phyloP scores from a whole-genome alignment of 306 rosid species.

The Malus sylvestris region DNA sequence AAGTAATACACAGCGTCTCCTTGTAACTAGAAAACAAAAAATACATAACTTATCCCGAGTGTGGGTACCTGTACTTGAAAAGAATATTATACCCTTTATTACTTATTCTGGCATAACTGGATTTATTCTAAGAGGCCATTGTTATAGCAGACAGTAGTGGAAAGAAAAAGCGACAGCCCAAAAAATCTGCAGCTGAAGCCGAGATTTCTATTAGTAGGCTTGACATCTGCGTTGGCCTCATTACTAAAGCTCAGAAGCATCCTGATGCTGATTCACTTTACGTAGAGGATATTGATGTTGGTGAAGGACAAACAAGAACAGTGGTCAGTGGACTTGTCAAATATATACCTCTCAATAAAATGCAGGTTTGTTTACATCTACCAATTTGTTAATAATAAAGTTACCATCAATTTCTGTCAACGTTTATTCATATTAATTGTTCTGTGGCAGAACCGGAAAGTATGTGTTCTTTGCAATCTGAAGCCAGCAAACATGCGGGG shows the following conservation, averaged over 20 bases:
- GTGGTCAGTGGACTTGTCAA: conserved; percentile 97
- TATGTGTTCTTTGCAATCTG: conserved; percentile 89
- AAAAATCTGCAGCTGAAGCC: conserved; percentile 42
- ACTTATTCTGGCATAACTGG: neutral
- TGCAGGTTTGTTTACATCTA: conserved; percentile 57
- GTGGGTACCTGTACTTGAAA: neutral
- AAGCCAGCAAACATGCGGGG: conserved; percentile 88
- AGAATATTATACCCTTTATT: neutral
- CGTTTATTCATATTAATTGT: conserved; percentile 13
- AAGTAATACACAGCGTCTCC: neutral
- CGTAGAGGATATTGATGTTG: conserved; percentile 92
- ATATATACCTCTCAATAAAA: conserved; percentile 76
- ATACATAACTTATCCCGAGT: neutral
- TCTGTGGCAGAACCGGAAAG: conserved; percentile 76
- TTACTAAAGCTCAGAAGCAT: conserved; percentile 69
- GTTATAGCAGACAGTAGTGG: conserved; percentile 33
- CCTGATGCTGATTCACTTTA: conserved; percentile 92
- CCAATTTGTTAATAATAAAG: neutral
- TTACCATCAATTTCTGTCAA: neutral
- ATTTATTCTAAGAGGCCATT: neutral
- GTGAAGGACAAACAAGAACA: conserved; percentile 76
- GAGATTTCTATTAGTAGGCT: conserved; percentile 74
- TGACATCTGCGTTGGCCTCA: conserved; percentile 84
- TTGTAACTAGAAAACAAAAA: neutral
- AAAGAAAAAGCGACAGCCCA: conserved; percentile 63